Evolutionary conservation across 257 asterid genomes (phyloP).

Genomic region (Forsythia viridissima): DNA sequence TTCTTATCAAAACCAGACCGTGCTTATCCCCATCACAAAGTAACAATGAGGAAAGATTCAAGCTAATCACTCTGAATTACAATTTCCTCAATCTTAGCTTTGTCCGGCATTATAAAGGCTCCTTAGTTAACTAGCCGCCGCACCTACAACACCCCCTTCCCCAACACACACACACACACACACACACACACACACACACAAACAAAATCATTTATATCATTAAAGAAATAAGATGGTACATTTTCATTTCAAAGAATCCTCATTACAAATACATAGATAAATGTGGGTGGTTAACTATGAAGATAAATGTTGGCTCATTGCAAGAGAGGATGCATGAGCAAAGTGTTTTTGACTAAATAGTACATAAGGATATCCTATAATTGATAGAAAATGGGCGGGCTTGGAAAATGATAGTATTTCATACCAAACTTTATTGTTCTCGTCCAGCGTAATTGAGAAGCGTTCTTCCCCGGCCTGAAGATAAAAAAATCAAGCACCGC

Average conservation of each 20-base stretch:
- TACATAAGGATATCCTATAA: slow-evolving; percentile 81
- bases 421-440: slow-evolving; percentile 84
- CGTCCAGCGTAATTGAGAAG: slow-evolving; percentile 89
- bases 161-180: background rate
- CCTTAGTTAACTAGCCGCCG: no score
- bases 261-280: background rate
- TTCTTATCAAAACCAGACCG: background rate
- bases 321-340: slow-evolving; percentile 71
- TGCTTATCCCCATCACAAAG: background rate
- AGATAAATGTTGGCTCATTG: slow-evolving; percentile 65
- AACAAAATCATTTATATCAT: background rate
- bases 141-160: no score
- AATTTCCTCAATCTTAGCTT: no score
- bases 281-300: slow-evolving; percentile 10
- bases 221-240: background rate
- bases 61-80: background rate
- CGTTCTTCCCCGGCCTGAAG: slow-evolving; percentile 96
- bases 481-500: slow-evolving; percentile 9
- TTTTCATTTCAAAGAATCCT: background rate
- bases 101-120: no score
- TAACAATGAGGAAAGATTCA: background rate
- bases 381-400: slow-evolving; percentile 70
- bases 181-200: no score
- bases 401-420: slow-evolving; percentile 86
- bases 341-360: slow-evolving; percentile 73